Evolutionary conservation across 495 filamentous ascomycete genomes (phyloP), one percentile per base, ranked within the genome.

Genomic region (Penicillium soppii): DNA sequence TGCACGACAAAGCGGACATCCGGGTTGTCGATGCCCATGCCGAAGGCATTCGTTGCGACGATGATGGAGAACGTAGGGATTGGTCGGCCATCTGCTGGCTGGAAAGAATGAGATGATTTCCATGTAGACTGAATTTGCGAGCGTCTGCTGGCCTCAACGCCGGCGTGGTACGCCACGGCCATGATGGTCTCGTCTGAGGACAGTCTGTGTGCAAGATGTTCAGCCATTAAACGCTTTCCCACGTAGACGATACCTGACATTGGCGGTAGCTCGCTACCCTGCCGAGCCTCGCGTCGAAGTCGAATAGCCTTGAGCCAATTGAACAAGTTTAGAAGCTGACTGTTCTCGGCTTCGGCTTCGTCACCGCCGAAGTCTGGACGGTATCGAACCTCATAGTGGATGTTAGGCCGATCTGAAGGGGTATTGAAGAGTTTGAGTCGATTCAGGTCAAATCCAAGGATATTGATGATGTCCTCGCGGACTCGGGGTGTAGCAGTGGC

Each of bases 21-120:
- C 23, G 92, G 82, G 68, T 96, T 96, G 61, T 97, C 91, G 57
- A 98, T 97, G 4, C 92, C 92, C 92, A 98, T 97, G 6, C 92
- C 92, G 54, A 97, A 97, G 0, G 92, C 92, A 3, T 90, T 97
- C 0, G 92, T 97, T 5, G 92, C 92, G 33, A 97, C 89, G 37
- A 97, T 91, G 41, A 97, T 85, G 57, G 92, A 89, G 65, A 94
- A 96, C 5, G 85, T 83, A 7, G 63, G 65, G 19, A 40, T 17
- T 10, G 39, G 38, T 35, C 41, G 52, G 2, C 56, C 48, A 16
- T 53, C 36, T 2, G 44, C 39, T 15, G 40, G 40, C 19, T 52
- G 50, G 13, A 35, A 16, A 10, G 77, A 71, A 38, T 81, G 76
- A 54, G 88, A 86, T 13, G 80, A 79, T 30, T 94, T 82, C 92